These are phyloP conservation scores for Kurtzmaniella quercitrusa DNA, from an alignment of 1,139 yeast species.

Conservation along the genomic window DNA sequence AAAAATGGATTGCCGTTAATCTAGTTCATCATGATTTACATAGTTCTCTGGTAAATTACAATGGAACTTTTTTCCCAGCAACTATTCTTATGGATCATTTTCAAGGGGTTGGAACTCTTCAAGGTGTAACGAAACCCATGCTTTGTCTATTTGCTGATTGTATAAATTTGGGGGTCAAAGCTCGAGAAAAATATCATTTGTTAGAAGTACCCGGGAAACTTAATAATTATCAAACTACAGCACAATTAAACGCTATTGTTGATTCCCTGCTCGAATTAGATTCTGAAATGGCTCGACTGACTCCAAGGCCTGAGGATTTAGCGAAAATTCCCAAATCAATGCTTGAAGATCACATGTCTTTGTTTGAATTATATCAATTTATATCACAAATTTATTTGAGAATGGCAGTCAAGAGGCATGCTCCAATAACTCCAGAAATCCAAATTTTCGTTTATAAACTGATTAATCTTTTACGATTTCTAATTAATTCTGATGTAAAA, in stretches of 20 bases:
- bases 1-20: constrained; percentile 4
- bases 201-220: constrained; percentile 6
- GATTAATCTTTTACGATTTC: constrained; percentile 12
- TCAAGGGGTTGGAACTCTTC: constrained; percentile 5
- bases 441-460: constrained; percentile 13
- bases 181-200: constrained; percentile 6
- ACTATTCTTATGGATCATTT: not conserved
- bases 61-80: constrained; percentile 3
- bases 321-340: constrained; percentile 1
- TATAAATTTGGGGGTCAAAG: constrained; percentile 6
- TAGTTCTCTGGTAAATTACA: constrained; percentile 2
- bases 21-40: constrained; percentile 4
- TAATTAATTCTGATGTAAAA: constrained; percentile 10
- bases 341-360: constrained; percentile 16
- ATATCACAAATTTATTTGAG: constrained; percentile 15
- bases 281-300: not conserved
- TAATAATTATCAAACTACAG: constrained; percentile 6
- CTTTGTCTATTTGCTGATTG: constrained; percentile 2
- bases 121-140: constrained; percentile 6
- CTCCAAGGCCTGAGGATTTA: constrained; percentile 5
- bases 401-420: constrained; percentile 15
- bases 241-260: constrained; percentile 3
- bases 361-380: constrained; percentile 18
- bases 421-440: constrained; percentile 19
- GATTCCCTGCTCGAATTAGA: constrained; percentile 3